Evolutionary conservation across 805 yeast genomes (phyloP).

Genomic region (Tetrapisispora taiwanensis): DNA sequence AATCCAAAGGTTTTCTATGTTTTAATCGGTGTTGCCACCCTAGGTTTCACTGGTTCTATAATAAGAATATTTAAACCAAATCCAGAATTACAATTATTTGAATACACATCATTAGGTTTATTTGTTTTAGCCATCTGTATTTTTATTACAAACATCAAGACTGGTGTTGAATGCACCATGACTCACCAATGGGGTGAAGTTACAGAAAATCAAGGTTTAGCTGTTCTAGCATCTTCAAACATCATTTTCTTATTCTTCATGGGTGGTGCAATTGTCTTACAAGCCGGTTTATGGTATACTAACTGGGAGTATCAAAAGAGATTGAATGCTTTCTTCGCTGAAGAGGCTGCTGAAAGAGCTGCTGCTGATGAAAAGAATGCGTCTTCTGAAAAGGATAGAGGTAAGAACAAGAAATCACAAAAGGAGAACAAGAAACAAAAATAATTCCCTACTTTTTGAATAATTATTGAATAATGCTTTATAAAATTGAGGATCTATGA

Average conservation of each 20-base stretch:
- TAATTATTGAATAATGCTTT: too few relatives aligned
- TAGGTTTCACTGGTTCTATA: slow-evolving; percentile 66
- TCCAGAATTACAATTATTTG: slow-evolving; percentile 77
- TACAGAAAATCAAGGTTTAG: slow-evolving; percentile 71
- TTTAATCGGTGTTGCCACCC: slow-evolving; percentile 49
- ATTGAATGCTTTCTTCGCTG: slow-evolving; percentile 25
- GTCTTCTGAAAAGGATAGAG: not conserved
- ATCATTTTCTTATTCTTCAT: slow-evolving; percentile 62
- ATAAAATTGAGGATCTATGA: too few relatives aligned
- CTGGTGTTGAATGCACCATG: slow-evolving; percentile 62
- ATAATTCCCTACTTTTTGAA: not conserved
- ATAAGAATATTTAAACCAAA: slow-evolving; percentile 80
- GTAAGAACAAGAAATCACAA: not conserved
- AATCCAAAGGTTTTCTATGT: slow-evolving; percentile 37
- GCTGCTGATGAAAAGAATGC: not conserved
- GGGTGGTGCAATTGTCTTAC: slow-evolving; percentile 73
- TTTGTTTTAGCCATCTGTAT: slow-evolving; percentile 64
- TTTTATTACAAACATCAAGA: slow-evolving; percentile 76
- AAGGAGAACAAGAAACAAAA: slow-evolving; percentile 4
- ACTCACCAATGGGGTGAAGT: slow-evolving; percentile 91
- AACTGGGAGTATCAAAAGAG: slow-evolving; percentile 43
- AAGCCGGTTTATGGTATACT: slow-evolving; percentile 84
- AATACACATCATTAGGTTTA: slow-evolving; percentile 75
- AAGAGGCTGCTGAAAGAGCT: slow-evolving; percentile 18
- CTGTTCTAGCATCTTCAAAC: slow-evolving; percentile 85